Evolutionary conservation across 306 rosid species (phyloP), one percentile per base, ranked within the genome.

Genomic region (Vigna hirtella): DNA sequence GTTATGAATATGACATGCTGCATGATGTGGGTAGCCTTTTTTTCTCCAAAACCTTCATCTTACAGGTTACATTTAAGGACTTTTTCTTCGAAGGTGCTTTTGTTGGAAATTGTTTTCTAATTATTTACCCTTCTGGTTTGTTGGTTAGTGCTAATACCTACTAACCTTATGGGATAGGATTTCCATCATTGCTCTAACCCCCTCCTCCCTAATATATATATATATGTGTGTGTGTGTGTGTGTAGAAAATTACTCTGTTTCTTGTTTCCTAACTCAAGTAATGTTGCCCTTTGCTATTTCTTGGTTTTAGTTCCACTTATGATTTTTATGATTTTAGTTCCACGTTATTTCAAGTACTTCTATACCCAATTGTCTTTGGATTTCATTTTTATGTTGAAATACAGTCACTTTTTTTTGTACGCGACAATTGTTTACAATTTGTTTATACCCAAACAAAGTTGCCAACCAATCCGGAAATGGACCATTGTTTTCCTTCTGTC

Each of bases 1-100:
- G 32, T 34, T 69, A 30, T 55, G 47, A 14, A 40, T 59, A 10
- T 66, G 48, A 16, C 63, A 67, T 65, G 51, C 13, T 61, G 42
- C 12, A 34, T 47, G 16, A 59, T 66, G 18, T 49, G 18, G 57
- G 28, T 80, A 0, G 22, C 20, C 14, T 71, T 66, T 71, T 40
- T 66, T 20, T 63, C 57, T 43, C 55, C 59, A 51, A 52, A 61
- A 57, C 28, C 36, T 16, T 47, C 10, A 17, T 76, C 13, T 55
- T 26, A 40, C 30, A 43, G 74, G 53, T 70, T 75, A 51, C 48
- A 70, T 38, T 62, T 18, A 7, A 11, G n/a, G 14, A 16, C 65
- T 38, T 69, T n/a, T 20, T 36, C 58, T 40, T 63, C 32, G n/a
- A 28, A 40, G 43, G 45, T 34, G 22, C 51, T 10, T 26, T 52